A percentile compares a stretch with the other conserved stretches of the same genome.
These are phyloP conservation scores for Sphaerosporella brunnea DNA, from an alignment of 495 filamentous ascomycete genomes.

Conservation along the genomic window DNA sequence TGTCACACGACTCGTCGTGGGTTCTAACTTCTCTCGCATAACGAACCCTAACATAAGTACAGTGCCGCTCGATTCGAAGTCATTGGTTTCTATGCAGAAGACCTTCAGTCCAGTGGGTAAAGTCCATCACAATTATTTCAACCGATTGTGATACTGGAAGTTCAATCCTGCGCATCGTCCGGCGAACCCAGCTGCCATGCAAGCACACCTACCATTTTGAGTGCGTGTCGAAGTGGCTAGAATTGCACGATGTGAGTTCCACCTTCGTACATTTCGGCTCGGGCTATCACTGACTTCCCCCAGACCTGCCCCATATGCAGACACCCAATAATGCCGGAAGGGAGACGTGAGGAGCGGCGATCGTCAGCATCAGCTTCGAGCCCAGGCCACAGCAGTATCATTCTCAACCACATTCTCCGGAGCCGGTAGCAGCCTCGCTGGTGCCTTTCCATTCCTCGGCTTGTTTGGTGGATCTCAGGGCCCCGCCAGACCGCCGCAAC, in stretches of 20 bases:
- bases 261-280: background rate
- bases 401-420: background rate
- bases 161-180: too few species aligned
- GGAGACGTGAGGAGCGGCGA: conserved; percentile 11
- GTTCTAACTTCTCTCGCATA: too few species aligned
- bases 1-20: too few species aligned
- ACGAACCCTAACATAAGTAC: too few species aligned
- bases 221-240: conserved; percentile 23
- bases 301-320: conserved; percentile 24
- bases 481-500: background rate
- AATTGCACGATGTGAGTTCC: conserved; percentile 18
- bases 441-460: background rate
- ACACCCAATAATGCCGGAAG: conserved; percentile 19
- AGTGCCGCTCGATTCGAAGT: too few species aligned
- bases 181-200: conserved; percentile 68
- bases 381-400: background rate
- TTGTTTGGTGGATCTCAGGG: background rate
- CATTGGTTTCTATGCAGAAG: too few species aligned
- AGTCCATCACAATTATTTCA: too few species aligned
- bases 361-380: too few species aligned
- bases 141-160: too few species aligned
- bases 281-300: background rate
- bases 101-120: too few species aligned
- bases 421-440: too few species aligned
- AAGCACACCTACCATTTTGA: conserved; percentile 53